Evolutionary conservation across 1,284 basidiomycete species (phyloP).

Genomic region (Vanrija sp.): DNA sequence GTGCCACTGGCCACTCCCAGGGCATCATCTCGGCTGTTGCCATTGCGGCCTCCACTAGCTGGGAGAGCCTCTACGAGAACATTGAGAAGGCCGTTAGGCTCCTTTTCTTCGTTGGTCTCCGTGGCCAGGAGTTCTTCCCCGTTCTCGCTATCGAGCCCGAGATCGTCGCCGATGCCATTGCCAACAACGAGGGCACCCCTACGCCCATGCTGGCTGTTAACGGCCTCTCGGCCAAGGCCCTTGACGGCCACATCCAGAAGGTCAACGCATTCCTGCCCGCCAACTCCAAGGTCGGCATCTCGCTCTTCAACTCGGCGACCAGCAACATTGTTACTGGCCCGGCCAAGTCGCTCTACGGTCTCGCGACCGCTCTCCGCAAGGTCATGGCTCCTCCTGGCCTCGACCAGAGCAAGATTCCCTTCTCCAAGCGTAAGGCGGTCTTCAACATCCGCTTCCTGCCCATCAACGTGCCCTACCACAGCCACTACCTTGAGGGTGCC

Average conservation of each 20-base stretch:
- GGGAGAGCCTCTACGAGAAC: constrained; percentile 71
- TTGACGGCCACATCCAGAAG: constrained; percentile 77
- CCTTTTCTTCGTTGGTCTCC: constrained; percentile 89
- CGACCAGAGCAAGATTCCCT: constrained; percentile 91
- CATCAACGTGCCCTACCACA: constrained; percentile 94
- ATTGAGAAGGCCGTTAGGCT: constrained; percentile 79
- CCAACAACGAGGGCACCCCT: constrained; percentile 88
- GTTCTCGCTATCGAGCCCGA: constrained; percentile 81
- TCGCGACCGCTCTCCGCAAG: constrained; percentile 85
- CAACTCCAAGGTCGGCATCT: constrained; percentile 76
- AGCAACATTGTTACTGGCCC: constrained; percentile 93
- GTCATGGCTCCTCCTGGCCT: constrained; percentile 78
- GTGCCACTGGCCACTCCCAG: constrained; percentile 94
- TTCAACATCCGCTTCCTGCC: constrained; percentile 92
- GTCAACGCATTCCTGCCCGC: constrained; percentile 81
- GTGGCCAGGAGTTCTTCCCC: constrained; percentile 94
- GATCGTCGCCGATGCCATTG: constrained; percentile 80
- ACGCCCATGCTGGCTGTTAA: constrained; percentile 90
- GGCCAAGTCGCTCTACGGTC: constrained; percentile 85
- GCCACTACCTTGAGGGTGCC: constrained; percentile 71
- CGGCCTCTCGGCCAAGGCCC: constrained; percentile 71
- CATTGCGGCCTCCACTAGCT: constrained; percentile 72
- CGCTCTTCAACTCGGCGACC: constrained; percentile 85
- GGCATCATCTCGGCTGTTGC: constrained; percentile 90
- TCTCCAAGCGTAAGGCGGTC: constrained; percentile 89